Conservation (phyloP, 352 stramenopile genomes). For the Thalassiosira pacifica region DNA sequence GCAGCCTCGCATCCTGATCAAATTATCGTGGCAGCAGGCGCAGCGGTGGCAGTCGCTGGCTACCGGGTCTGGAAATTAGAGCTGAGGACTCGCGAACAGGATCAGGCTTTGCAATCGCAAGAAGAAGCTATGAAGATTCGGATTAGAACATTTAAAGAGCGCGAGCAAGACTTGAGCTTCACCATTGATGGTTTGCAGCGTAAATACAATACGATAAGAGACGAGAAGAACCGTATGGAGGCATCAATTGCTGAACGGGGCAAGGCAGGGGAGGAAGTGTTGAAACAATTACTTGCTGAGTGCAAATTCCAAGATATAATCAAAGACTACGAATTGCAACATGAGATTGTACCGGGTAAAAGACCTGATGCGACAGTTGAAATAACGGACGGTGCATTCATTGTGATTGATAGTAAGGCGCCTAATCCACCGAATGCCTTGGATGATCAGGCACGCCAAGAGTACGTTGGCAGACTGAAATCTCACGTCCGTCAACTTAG, state of each 20-base stretch:
- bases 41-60: not conserved
- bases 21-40: not conserved
- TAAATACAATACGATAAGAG: constrained; percentile 21
- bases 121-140: not conserved
- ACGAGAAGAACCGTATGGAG: constrained; percentile 11
- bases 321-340: constrained; percentile 18
- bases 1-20: constrained; percentile 12
- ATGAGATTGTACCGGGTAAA: constrained; percentile 15
- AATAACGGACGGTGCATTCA: constrained; percentile 9
- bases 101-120: constrained; percentile 10
- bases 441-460: constrained; percentile 1
- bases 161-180: not conserved
- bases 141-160: not conserved
- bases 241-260: constrained; percentile 15
- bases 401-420: constrained; percentile 24
- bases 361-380: constrained; percentile 17
- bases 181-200: constrained; percentile 3
- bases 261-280: constrained; percentile 9
- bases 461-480: constrained; percentile 26
- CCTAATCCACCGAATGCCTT: not conserved
- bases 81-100: constrained; percentile 1
- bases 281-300: constrained; percentile 9
- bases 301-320: constrained; percentile 8
- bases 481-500: constrained; percentile 16
- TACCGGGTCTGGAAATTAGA: constrained; percentile 19